Base-by-base conservation (phyloP, 805 yeast species). In the Candida vartiovaarae region DNA sequence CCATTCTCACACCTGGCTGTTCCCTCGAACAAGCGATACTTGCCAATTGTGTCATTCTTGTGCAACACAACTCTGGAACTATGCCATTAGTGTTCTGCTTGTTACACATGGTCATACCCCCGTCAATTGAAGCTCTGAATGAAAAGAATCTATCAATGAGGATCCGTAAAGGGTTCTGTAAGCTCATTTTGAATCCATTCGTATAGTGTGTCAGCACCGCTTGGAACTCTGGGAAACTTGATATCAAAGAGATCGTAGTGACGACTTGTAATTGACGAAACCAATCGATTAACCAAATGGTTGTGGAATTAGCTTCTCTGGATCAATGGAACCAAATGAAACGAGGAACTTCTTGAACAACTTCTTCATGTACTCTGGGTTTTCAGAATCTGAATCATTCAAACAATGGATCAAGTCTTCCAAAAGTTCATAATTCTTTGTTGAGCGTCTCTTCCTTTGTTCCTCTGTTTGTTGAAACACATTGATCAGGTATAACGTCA, bases 331-430 rank as follows among this genome's bases (percentile, higher is more conserved):
- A 8, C 23, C 40, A 30, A 47, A 49, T 4, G 39, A 35, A 9
- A 36, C 40, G 33, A 49, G 27, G 32, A 46, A 46, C 29, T 27
- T 44, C 32, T 46, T 45, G 37, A 42, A 49, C 29, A 40, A 34
- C 15, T 38, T 44, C 27, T 43, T 48, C 36, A 45, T 20, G 5
- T 20, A 29, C 30, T 20, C 40, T 27, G 26, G 27, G n/a, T 37
- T 37, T 27, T 37, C 38, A 8, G n/a, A 10, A 10, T 29, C 27
- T 15, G 34, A 37, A 7, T 20, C 9, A 11, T 31, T 15, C 34
- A 9, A 8, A 8, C 23, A 10, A 6, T 15, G 28, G 8, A 37
- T 10, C 7, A 37, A n/a, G 6, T 23, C 26, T n/a, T 29, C 34
- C 34, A 37, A 23, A 3, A 29, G 28, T 28, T 37, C 34, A 15